phyloP scores from a whole-genome alignment of 164 flowering plant species.

The Sedum album region DNA sequence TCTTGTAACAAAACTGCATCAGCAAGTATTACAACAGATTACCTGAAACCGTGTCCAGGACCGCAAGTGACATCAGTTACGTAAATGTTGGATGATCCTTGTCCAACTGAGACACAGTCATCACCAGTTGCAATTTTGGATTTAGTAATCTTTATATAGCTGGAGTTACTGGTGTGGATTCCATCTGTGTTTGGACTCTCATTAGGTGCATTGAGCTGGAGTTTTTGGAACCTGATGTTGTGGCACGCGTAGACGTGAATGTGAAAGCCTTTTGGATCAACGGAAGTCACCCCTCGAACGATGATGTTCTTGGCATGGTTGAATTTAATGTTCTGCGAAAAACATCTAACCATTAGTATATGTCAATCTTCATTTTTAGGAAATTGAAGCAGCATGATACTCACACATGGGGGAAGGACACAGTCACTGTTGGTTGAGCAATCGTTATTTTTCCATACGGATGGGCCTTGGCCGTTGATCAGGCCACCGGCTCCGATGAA shows the following conservation, averaged over 20 bases:
- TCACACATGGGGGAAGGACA: neutral
- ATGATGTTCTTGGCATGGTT: too few relatives aligned
- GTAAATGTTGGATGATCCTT: neutral
- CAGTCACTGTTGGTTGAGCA: neutral
- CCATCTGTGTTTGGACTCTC: too few relatives aligned
- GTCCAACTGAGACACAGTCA: too few relatives aligned
- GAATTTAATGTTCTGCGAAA: neutral
- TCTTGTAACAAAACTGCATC: neutral
- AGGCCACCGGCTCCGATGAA: neutral
- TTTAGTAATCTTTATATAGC: conserved; percentile 3
- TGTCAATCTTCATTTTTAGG: neutral
- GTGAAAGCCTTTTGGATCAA: conserved; percentile 1
- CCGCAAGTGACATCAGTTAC: conserved; percentile 5
- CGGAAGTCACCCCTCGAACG: neutral
- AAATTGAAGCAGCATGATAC: neutral
- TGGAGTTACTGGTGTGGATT: too few relatives aligned
- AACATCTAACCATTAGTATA: neutral
- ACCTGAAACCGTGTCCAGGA: conserved; percentile 8
- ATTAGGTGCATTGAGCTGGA: neutral
- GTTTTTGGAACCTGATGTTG: neutral
- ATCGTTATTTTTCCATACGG: neutral
- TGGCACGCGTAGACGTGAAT: conserved; percentile 1
- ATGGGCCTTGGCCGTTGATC: conserved; percentile 5
- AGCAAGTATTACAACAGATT: neutral
- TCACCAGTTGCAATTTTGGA: too few relatives aligned